Evolutionary conservation across 1,284 basidiomycete species (phyloP), one percentile per base, ranked within the genome.

Genomic region (Apiotrichum mycotoxinovorans): DNA sequence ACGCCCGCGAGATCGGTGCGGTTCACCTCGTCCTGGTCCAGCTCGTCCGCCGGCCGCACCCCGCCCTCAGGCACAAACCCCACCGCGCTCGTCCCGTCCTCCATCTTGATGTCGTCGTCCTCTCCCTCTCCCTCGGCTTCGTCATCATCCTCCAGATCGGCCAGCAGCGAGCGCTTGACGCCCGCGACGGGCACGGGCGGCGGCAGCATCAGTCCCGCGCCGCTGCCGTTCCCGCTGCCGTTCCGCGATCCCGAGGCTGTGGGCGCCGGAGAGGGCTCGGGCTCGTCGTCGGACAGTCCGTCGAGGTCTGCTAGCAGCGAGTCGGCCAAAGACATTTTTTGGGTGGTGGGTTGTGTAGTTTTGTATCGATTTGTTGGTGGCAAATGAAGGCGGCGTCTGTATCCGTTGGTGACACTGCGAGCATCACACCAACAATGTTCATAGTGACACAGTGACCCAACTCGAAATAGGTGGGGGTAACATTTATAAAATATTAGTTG

Each of bases 21-120:
- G 70, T 94, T 87, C 30, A 98, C 94, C 56, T 94, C 91, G 62
- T 93, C 92, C 38, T 83, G 85, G 72, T 96, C 91, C 43, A 98
- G 80, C 76, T 98, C 93, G 26, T 96, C 93, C 10, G 94, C 89
- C 10, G 95, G 95, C 64, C 85, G 85, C 3, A 95, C 81, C 5
- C 95, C 95, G 7, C 93, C 94, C 64, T 91, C 87, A 0, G 94
- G 83, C 0, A 97, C 85, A n/a, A 88, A 81, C 7, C 83, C 83
- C 11, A 67, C 66, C 12, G 68, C 68, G 38, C 63, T 64, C 27
- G 60, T 63, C 1, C 73, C 71, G 51, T 74, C 66, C 47, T 72
- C 71, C 57, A 74, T 58, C 0, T 80, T 70, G 51, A 66, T 54
- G 34, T 57, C 68, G 8, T 70, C 68, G n/a, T n/a, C n/a, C n/a